phyloP scores from a whole-genome alignment of 495 filamentous ascomycete species.

The Letharia lupina region DNA sequence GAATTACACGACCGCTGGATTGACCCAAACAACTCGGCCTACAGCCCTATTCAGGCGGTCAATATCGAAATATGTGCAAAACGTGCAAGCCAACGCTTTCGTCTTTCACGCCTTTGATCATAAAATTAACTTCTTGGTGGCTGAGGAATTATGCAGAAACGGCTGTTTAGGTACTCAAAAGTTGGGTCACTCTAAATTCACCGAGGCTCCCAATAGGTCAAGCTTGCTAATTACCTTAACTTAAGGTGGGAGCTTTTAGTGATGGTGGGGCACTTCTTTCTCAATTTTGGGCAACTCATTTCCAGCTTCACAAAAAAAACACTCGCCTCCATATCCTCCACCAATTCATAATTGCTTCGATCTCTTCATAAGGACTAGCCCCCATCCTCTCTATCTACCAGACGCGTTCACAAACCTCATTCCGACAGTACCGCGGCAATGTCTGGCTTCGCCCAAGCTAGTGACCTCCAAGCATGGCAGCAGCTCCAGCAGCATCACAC shows the following conservation, averaged over 20 bases:
- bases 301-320: neutral
- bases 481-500: conserved; percentile 82
- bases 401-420: neutral
- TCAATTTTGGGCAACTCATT: neutral
- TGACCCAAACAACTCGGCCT: neutral
- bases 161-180: too few relatives aligned
- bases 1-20: neutral
- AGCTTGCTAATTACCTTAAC: too few relatives aligned
- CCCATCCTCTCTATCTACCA: neutral
- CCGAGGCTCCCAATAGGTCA: too few relatives aligned
- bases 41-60: too few relatives aligned
- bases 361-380: neutral
- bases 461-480: conserved; percentile 74
- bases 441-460: conserved; percentile 63
- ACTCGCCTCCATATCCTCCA: neutral
- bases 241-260: neutral
- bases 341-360: neutral
- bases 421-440: conserved; percentile 29
- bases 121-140: neutral
- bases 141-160: neutral
- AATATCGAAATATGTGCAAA: too few relatives aligned
- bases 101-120: neutral
- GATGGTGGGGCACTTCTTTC: neutral
- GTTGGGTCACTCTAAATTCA: too few relatives aligned
- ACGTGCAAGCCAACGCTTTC: neutral